Conservation (phyloP, 2,329 filamentous ascomycete genomes). For the Sporothrix globosa region DNA sequence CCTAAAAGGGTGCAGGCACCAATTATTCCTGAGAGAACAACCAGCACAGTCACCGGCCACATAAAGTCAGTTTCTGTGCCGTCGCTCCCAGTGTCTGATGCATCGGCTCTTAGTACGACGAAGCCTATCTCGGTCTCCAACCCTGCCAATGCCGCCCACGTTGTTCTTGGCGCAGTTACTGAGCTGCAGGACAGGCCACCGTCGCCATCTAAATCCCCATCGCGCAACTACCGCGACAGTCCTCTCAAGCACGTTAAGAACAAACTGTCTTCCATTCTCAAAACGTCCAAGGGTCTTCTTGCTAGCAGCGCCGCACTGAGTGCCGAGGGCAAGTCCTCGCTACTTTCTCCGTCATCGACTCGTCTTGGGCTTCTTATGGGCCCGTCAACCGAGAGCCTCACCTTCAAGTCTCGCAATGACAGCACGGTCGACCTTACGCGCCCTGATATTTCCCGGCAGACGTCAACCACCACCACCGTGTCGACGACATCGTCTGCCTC, state of each 20-base stretch:
- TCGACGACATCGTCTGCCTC: slow-evolving; percentile 11
- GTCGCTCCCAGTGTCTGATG: slow-evolving; percentile 47
- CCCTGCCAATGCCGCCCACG: slow-evolving; percentile 42
- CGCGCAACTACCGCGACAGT: slow-evolving; percentile 66
- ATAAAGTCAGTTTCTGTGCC: slow-evolving; percentile 68
- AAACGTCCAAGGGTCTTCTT: slow-evolving; percentile 82
- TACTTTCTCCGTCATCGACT: slow-evolving; percentile 58
- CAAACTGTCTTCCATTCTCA: slow-evolving; percentile 87
- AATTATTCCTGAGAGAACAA: slow-evolving; percentile 26
- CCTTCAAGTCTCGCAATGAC: slow-evolving; percentile 37
- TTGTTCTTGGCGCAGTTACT: slow-evolving; percentile 50
- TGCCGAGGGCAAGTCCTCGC: slow-evolving; percentile 62
- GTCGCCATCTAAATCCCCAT: slow-evolving; percentile 60
- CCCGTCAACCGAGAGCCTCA: slow-evolving; percentile 56
- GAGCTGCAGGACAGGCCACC: slow-evolving; percentile 48
- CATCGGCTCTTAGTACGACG: slow-evolving; percentile 49
- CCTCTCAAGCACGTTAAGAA: slow-evolving; percentile 91
- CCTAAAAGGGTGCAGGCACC: slow-evolving; percentile 42
- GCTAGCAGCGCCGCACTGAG: slow-evolving; percentile 71
- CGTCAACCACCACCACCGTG: slow-evolving; percentile 27
- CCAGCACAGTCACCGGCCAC: slow-evolving; percentile 48
- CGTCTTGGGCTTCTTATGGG: slow-evolving; percentile 51
- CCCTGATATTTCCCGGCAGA: slow-evolving; percentile 51
- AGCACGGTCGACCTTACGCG: slow-evolving; percentile 48
- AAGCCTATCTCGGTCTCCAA: slow-evolving; percentile 67